These are phyloP conservation scores for Fusarium mangiferae DNA, from an alignment of 2,329 filamentous ascomycete species.

Conservation along the genomic window DNA sequence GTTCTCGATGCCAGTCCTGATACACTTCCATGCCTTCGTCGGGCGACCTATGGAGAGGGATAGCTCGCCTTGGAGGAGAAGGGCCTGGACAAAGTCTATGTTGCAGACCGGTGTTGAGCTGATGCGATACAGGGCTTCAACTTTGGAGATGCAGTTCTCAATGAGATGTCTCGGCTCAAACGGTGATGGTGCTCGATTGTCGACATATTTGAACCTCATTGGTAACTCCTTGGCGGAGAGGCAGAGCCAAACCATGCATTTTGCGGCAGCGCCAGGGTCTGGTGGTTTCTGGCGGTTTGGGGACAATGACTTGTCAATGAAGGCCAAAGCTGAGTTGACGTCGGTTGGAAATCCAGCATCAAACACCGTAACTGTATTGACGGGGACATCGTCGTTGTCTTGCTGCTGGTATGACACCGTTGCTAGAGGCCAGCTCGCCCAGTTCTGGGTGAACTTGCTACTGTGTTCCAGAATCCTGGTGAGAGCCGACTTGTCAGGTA, in stretches of 20 bases:
- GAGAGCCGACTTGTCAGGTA: background rate
- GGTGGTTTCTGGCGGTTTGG: background rate
- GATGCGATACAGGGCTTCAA: background rate
- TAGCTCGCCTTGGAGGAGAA: background rate
- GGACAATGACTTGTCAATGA: background rate
- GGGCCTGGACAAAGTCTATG: background rate
- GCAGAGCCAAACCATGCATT: background rate
- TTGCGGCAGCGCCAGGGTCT: background rate
- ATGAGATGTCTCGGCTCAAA: background rate
- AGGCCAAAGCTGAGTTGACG: background rate
- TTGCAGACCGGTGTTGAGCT: background rate
- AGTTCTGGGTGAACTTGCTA: conserved; percentile 34
- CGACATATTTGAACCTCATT: background rate
- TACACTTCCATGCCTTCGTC: background rate
- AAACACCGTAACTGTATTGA: background rate
- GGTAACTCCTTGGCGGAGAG: background rate
- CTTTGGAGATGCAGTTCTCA: background rate
- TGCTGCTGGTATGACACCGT: background rate
- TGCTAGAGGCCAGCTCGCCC: conserved; percentile 19
- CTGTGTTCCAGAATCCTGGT: conserved; percentile 13
- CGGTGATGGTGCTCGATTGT: background rate
- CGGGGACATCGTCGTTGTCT: background rate
- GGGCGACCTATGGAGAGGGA: background rate
- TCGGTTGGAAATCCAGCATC: background rate
- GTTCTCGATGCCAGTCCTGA: background rate